These are phyloP conservation scores for Paramecium sonneborni DNA, from an alignment of 73 alveolate species.

Conservation along the genomic window DNA sequence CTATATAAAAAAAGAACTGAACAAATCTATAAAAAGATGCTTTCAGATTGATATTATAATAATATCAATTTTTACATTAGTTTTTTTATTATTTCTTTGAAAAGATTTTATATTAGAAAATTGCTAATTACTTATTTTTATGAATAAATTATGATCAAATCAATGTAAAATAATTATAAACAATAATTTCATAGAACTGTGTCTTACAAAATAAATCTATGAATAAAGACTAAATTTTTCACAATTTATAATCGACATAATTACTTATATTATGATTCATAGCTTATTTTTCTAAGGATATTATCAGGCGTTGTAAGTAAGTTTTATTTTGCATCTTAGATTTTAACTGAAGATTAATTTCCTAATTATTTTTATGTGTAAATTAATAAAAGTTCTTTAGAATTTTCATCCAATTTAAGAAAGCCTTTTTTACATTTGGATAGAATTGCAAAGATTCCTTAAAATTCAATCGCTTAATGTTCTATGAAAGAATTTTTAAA, in stretches of 20 bases:
- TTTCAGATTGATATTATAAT: conserved; percentile 22
- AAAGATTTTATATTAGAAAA: too few relatives aligned
- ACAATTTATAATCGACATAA: background rate
- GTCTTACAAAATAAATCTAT: background rate
- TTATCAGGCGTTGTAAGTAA: background rate
- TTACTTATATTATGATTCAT: background rate
- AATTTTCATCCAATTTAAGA: background rate
- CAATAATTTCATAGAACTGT: background rate
- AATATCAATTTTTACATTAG: too few relatives aligned
- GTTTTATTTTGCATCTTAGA: background rate
- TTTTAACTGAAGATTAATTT: background rate
- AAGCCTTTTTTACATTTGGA: background rate
- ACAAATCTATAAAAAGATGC: background rate
- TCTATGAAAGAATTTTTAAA: background rate
- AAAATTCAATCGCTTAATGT: background rate
- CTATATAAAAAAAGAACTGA: background rate
- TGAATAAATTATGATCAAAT: background rate
- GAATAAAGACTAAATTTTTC: background rate
- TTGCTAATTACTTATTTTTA: too few relatives aligned
- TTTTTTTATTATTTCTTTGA: too few relatives aligned
- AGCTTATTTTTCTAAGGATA: background rate
- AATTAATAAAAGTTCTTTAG: background rate
- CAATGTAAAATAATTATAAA: background rate
- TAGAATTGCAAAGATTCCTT: background rate
- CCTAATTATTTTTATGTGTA: background rate